These are phyloP conservation scores for Nemophila menziesii DNA, from an alignment of 257 asterid species.

Conservation along the genomic window DNA sequence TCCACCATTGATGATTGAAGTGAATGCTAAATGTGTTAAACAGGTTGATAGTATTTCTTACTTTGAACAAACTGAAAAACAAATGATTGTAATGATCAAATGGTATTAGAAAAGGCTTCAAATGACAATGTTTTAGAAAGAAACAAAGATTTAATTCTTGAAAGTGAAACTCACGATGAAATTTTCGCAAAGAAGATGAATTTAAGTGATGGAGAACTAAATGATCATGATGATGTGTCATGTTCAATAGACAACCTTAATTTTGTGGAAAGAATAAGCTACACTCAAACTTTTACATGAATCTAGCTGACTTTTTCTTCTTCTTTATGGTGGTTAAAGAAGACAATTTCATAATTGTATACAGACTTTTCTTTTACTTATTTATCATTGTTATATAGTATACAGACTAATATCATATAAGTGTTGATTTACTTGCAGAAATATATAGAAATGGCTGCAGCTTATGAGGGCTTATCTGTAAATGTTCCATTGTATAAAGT, in stretches of 20 bases:
- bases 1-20: no score
- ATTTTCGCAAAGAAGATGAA: neutral
- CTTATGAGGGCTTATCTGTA: constrained; percentile 77
- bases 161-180: neutral
- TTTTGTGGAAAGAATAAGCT: constrained; percentile 10
- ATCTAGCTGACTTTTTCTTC: constrained; percentile 4
- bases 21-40: constrained; percentile 13
- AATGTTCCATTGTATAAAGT: constrained; percentile 75
- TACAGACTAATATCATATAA: no score
- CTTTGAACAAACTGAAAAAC: constrained; percentile 28
- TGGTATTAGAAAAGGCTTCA: constrained; percentile 12
- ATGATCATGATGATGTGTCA: constrained; percentile 12
- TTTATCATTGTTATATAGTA: no score
- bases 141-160: neutral
- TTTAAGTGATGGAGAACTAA: constrained; percentile 14
- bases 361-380: no score
- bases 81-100: constrained; percentile 23
- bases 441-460: constrained; percentile 78
- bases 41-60: constrained; percentile 61
- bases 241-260: constrained; percentile 7
- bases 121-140: constrained; percentile 9
- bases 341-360: constrained; percentile 10
- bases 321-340: constrained; percentile 12
- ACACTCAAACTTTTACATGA: neutral
- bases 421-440: constrained; percentile 50